A percentile compares a stretch with the other conserved stretches of the same genome.
Conservation (phyloP, 495 filamentous ascomycete genomes). For the Collariella sp. region DNA sequence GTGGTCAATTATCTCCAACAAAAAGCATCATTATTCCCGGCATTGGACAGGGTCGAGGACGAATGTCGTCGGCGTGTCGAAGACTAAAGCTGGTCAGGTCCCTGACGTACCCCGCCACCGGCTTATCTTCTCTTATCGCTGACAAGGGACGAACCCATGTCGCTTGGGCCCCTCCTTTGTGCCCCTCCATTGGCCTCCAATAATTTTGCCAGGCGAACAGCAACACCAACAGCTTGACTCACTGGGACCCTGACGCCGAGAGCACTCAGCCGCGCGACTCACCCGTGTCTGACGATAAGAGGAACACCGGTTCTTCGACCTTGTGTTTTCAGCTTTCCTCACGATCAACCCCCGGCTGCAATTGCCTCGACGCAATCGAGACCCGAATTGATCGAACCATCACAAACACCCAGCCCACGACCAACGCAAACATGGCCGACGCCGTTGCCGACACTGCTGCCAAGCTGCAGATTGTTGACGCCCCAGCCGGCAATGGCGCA, state of each 20-base stretch:
- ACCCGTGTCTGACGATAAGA: too few relatives aligned
- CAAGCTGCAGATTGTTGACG: conserved; percentile 53
- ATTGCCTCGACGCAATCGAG: neutral
- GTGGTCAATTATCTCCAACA: too few relatives aligned
- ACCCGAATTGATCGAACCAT: neutral
- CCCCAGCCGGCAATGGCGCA: conserved; percentile 40
- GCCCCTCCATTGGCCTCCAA: conserved; percentile 17
- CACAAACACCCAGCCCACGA: neutral
- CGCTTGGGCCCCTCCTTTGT: conserved; percentile 1
- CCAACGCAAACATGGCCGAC: conserved; percentile 43
- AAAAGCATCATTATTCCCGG: too few relatives aligned
- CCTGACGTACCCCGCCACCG: neutral
- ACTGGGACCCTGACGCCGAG: neutral
- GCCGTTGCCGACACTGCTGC: conserved; percentile 42
- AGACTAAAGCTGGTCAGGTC: too few relatives aligned
- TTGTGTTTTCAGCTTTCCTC: neutral
- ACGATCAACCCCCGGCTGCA: too few relatives aligned
- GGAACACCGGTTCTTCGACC: too few relatives aligned
- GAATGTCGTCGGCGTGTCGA: too few relatives aligned
- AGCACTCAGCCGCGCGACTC: neutral
- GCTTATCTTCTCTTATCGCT: conserved; percentile 14
- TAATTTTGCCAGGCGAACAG: conserved; percentile 9
- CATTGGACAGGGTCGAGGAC: too few relatives aligned
- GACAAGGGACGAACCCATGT: neutral
- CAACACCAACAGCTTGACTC: conserved; percentile 1